Evolutionary conservation across 306 rosid genomes (phyloP).

Genomic region (Cyclanthera cordifolia): DNA sequence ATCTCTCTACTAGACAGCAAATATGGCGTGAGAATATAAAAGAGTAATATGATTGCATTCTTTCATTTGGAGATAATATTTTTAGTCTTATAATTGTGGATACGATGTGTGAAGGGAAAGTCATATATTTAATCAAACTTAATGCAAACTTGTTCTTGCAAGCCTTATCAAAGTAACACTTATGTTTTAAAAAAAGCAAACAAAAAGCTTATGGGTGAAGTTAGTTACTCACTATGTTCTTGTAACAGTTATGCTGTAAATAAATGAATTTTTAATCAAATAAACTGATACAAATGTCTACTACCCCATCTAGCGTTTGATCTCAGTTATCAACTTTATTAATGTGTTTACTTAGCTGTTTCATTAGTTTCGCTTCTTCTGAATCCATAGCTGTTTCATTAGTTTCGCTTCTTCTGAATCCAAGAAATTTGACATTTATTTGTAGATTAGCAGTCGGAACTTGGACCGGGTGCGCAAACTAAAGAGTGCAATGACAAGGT

Average conservation of each 20-base stretch:
- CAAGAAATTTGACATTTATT: background rate
- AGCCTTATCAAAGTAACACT: too few relatives aligned
- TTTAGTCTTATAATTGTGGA: too few relatives aligned
- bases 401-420: constrained; percentile 7
- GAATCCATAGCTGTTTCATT: background rate
- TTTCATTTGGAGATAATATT: too few relatives aligned
- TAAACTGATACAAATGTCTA: background rate
- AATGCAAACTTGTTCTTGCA: too few relatives aligned
- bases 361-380: background rate
- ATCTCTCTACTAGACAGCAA: too few relatives aligned
- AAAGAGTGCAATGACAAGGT: constrained; percentile 96
- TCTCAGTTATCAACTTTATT: background rate
- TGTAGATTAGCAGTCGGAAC: constrained; percentile 87
- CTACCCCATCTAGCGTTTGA: background rate
- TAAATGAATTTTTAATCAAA: background rate
- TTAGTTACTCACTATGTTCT: background rate
- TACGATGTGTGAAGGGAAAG: too few relatives aligned
- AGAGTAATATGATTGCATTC: too few relatives aligned
- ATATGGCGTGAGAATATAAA: too few relatives aligned
- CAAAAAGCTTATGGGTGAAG: background rate
- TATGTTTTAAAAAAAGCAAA: too few relatives aligned
- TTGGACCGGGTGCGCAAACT: constrained; percentile 90
- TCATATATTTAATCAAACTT: too few relatives aligned
- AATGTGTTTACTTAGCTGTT: background rate
- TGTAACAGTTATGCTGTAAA: background rate